Evolutionary conservation across 2,329 filamentous ascomycete genomes (phyloP).

Genomic region (Cytospora piceicola): DNA sequence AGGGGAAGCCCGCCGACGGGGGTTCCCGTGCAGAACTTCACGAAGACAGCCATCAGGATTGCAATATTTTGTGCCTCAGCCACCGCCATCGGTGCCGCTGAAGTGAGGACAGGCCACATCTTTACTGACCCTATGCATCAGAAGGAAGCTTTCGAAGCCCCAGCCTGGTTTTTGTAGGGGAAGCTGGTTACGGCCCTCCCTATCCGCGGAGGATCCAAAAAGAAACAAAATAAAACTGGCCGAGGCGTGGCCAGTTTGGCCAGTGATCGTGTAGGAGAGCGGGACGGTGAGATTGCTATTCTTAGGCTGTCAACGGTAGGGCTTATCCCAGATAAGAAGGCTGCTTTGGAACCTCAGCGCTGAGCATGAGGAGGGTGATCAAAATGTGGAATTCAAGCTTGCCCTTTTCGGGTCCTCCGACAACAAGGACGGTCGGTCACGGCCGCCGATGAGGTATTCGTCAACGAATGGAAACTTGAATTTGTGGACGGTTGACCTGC

Average conservation of each 20-base stretch:
- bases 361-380: neutral
- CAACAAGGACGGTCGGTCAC: neutral
- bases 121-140: neutral
- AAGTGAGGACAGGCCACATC: neutral
- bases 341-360: neutral
- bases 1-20: neutral
- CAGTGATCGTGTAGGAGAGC: neutral
- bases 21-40: neutral
- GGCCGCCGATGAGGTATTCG: neutral
- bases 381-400: neutral
- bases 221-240: no score
- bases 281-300: slow-evolving; percentile 17
- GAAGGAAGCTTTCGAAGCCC: neutral
- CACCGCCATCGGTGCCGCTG: neutral
- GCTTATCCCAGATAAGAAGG: neutral
- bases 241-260: neutral
- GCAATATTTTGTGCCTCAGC: slow-evolving; percentile 12
- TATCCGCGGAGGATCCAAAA: neutral
- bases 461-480: neutral
- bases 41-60: slow-evolving; percentile 3
- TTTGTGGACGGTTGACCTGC: neutral
- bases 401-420: neutral
- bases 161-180: no score
- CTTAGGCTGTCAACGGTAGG: slow-evolving; percentile 12
- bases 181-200: neutral